A percentile compares a stretch with the other conserved stretches of the same genome.
Evolutionary conservation across 768 basidiomycete species (phyloP).

Genomic region (Mycena filopes): DNA sequence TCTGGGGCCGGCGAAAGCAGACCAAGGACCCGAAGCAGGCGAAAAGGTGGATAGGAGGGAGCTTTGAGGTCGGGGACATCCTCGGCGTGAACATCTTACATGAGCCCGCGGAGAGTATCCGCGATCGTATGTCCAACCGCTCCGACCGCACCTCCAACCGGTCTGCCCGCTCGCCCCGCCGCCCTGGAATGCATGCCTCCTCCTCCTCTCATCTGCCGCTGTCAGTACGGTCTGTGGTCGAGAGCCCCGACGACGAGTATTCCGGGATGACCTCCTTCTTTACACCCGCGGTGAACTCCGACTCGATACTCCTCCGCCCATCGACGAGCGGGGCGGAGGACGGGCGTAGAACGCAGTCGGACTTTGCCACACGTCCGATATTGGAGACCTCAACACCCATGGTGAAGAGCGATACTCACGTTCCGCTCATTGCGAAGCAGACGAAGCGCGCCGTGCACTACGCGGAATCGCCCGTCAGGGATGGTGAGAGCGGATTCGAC

Average conservation of each 20-base stretch:
- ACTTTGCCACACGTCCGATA: conserved; percentile 16
- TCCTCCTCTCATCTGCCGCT: conserved; percentile 12
- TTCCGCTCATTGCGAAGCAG: conserved; percentile 37
- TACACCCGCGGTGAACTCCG: background rate
- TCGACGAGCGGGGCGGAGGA: background rate
- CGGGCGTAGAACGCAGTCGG: conserved; percentile 24
- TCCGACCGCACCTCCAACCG: conserved; percentile 9
- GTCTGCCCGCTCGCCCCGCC: conserved; percentile 14
- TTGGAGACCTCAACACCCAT: background rate
- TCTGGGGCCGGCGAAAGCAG: conserved; percentile 51
- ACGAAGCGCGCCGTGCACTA: conserved; percentile 55
- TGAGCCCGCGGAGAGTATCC: conserved; percentile 39
- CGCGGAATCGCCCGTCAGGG: conserved; percentile 37
- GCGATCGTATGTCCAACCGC: conserved; percentile 26
- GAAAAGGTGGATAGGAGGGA: conserved; percentile 73
- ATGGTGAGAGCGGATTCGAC: conserved; percentile 13
- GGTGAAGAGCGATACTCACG: conserved; percentile 30
- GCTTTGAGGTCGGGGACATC: conserved; percentile 83
- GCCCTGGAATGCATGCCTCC: background rate
- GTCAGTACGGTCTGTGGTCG: background rate
- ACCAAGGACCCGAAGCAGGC: conserved; percentile 39
- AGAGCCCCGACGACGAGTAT: background rate
- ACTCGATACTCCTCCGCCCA: conserved; percentile 22
- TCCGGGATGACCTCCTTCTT: conserved; percentile 14
- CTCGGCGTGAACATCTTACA: conserved; percentile 73